Percentiles rank a stretch among this genome's conserved stretches.
Evolutionary conservation across 2,329 filamentous ascomycete genomes (phyloP).

Genomic region (Lecanicillium sp.): DNA sequence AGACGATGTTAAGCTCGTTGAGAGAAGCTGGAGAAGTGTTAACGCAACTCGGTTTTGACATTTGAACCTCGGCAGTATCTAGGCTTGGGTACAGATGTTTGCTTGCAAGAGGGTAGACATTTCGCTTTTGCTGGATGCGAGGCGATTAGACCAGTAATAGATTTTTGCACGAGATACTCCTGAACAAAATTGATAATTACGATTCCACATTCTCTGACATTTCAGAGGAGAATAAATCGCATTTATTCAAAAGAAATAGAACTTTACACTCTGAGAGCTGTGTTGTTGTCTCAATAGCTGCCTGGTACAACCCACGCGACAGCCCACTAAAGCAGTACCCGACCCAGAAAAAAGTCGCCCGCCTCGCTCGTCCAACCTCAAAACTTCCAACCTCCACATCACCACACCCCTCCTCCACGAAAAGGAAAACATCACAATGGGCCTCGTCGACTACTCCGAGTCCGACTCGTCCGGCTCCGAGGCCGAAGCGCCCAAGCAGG

Average conservation of each 20-base stretch:
- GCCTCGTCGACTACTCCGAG: constrained; percentile 77
- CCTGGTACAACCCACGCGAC: too few relatives aligned
- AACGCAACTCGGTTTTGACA: background rate
- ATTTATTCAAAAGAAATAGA: too few relatives aligned
- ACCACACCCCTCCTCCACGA: too few relatives aligned
- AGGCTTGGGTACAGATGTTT: background rate
- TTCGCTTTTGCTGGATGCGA: background rate
- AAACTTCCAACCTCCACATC: background rate
- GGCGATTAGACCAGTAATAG: too few relatives aligned
- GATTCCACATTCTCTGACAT: too few relatives aligned
- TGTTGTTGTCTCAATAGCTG: background rate
- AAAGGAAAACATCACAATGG: constrained; percentile 51
- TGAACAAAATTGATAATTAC: too few relatives aligned
- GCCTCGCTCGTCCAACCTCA: background rate
- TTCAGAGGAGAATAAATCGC: too few relatives aligned
- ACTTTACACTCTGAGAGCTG: background rate
- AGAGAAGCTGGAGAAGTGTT: background rate
- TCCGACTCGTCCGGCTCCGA: constrained; percentile 73
- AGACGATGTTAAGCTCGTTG: constrained; percentile 15
- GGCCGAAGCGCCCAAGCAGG: constrained; percentile 26
- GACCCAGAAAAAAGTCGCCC: background rate
- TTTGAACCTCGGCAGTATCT: background rate
- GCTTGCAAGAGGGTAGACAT: too few relatives aligned
- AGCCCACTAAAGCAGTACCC: too few relatives aligned
- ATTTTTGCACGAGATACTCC: too few relatives aligned